phyloP scores from a whole-genome alignment of 352 stramenopile species.

The Globisporangium solare region DNA sequence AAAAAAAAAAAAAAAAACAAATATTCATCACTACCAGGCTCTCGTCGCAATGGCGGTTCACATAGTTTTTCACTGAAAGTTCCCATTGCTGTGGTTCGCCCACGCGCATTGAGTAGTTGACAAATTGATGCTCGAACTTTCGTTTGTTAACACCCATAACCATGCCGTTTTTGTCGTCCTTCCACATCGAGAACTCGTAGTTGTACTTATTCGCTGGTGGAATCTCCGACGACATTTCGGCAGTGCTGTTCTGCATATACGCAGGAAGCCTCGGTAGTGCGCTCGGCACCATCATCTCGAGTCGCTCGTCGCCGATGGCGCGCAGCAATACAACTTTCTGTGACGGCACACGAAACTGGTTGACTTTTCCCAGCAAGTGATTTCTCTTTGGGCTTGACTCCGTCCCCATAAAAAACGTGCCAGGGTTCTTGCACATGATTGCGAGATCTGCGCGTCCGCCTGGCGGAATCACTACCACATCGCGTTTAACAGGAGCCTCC shows the following conservation, averaged over 20 bases:
- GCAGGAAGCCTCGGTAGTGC: constrained; percentile 39
- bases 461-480: constrained; percentile 57
- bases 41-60: constrained; percentile 29
- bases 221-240: constrained; percentile 15
- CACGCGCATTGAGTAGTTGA: constrained; percentile 69
- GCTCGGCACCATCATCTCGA: constrained; percentile 26
- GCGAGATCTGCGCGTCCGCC: constrained; percentile 63
- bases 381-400: constrained; percentile 55
- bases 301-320: constrained; percentile 21
- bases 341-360: constrained; percentile 65
- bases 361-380: constrained; percentile 48
- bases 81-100: constrained; percentile 69
- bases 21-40: too few relatives aligned
- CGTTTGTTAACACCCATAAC: constrained; percentile 62
- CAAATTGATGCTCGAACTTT: constrained; percentile 29
- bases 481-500: constrained; percentile 29
- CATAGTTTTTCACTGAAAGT: constrained; percentile 55
- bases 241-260: constrained; percentile 51
- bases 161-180: constrained; percentile 32
- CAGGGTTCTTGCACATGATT: constrained; percentile 37
- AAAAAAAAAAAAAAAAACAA: too few relatives aligned
- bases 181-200: constrained; percentile 77
- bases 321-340: constrained; percentile 58
- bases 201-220: constrained; percentile 42
- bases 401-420: constrained; percentile 64